These are phyloP conservation scores for Astrothelium subdiscretum DNA, from an alignment of 495 filamentous ascomycete species.

Conservation along the genomic window DNA sequence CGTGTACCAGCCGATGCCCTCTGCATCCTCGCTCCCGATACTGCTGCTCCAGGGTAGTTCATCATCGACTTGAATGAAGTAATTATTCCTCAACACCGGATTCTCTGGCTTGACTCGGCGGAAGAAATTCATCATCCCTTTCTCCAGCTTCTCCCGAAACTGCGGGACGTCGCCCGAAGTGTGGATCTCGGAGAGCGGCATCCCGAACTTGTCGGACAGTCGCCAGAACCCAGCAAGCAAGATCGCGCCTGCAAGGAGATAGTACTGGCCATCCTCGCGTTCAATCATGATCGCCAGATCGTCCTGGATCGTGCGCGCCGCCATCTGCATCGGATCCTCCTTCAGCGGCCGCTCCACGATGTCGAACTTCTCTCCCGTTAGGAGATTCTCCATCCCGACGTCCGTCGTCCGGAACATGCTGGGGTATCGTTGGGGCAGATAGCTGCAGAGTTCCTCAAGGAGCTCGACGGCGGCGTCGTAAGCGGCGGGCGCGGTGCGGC, in stretches of 20 bases:
- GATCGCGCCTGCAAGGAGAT: conserved; percentile 68
- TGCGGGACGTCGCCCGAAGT: conserved; percentile 70
- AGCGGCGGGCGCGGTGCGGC: conserved; percentile 59
- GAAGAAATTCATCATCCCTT: conserved; percentile 37
- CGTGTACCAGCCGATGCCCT: conserved; percentile 57
- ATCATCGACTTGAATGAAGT: conserved; percentile 34
- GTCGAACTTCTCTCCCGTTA: conserved; percentile 64
- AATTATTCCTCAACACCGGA: conserved; percentile 30
- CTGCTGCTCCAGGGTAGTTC: conserved; percentile 44
- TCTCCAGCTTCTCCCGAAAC: conserved; percentile 64
- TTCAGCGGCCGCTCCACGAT: conserved; percentile 34
- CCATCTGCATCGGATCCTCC: conserved; percentile 76
- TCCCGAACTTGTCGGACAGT: conserved; percentile 71
- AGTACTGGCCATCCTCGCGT: conserved; percentile 66
- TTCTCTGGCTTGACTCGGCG: conserved; percentile 26
- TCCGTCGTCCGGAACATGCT: conserved; percentile 50
- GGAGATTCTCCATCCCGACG: conserved; percentile 57
- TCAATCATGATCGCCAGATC: conserved; percentile 85
- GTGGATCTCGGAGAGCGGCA: conserved; percentile 76
- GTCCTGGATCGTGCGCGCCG: conserved; percentile 63
- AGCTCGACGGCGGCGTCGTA: conserved; percentile 69
- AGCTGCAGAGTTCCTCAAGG: conserved; percentile 61
- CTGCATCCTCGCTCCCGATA: conserved; percentile 63
- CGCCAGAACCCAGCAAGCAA: conserved; percentile 83
- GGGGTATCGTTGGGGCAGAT: conserved; percentile 75